Evolutionary conservation across 2,329 filamentous ascomycete species (phyloP), one percentile per base, ranked within the genome.

Genomic region (Chrysoporthe cubensis): DNA sequence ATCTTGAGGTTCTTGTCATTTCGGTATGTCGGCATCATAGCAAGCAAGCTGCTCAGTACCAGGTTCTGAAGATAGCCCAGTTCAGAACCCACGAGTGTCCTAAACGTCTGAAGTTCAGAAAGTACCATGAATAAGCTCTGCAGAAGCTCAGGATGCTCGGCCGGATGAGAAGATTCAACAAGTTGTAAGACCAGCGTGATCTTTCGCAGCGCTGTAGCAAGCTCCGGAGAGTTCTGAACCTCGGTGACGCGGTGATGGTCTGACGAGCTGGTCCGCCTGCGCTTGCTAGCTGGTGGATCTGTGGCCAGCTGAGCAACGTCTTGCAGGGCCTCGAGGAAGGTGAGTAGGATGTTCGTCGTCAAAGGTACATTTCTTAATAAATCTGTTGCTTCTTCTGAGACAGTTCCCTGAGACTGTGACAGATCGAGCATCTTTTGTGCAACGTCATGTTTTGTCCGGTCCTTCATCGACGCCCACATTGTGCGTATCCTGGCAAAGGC

Each of bases 41-140:
- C 89, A 62, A 95, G 83, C 44, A 99, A 84, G 73, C 92, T 94
- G 71, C 91, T 88, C 50, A 99, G 85, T 8, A 96, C 89, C 64
- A 98, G 81, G 71, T 91, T 93, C 77, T 98, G 91, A 54, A 98
- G 83, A 80, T 98, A 98, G 18, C 94, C 93, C 70, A 97, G 86
- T 76, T 96, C 94, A 0, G 94, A 95, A 54, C 92, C 90, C 37
- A 94, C 88, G 67, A 95, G 88, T 37, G 89, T 87, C 76, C 92
- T 91, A 76, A 96, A 91, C 69, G 93, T 91, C 73, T 97, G 94
- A 34, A 99, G 85, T 74, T 97, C 92, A 5, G 91, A 90, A n/a
- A 99, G 86, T 0, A 92, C 87, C 66, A 90, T 89, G 80, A 98
- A 99, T 3, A 99, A 83, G 40, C 88, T 88, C 68, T 89, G 88